Evolutionary conservation across 73 alveolate genomes (phyloP), one percentile per base, ranked within the genome.

Genomic region (Symbiodinium pilosum): DNA sequence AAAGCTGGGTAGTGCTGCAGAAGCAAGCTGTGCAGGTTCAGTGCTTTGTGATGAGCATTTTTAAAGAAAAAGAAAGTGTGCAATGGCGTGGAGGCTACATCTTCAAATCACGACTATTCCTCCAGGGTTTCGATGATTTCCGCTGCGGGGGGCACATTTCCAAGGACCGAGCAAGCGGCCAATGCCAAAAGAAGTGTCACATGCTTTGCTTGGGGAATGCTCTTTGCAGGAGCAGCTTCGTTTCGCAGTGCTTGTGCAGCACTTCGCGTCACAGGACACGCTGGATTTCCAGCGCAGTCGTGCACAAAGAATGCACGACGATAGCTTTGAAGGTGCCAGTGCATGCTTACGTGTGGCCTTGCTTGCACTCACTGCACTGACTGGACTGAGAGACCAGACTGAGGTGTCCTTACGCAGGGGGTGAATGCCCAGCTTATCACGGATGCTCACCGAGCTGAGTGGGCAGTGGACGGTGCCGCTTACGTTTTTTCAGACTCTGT

Each of bases 231-330:
- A 91, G 88, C 97, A 71, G 56, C 77, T 91, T 6, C 87, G 97
- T 88, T 91, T 91, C 43, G 97, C 97, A 20, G 97, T 91, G 54
- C 89, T 91, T 52, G 97, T 91, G 75, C 97, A 91, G 54, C 97
- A 91, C 84, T 91, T 91, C 40, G 97, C 38, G 41, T 68, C 97
- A 8, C 97, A 91, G 88, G 97, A 91, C 43, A 71, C 97, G 38
- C 51, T 91, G 97, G 97, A 91, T 43, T 68, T 91, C 39, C 97
- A 86, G 8, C 77, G 87, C 43, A 64, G 81, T 12, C 89, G 81
- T 7, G 89, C 44, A 34, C 44, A 91, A 86, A 83, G 97, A 18
- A 91, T 91, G 97, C 97, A 91, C 52, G 97, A 91, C 40, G 97
- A 91, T 36, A 77, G 40, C 30, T 91, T 91, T 21, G 97, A 91